Evolutionary conservation across 106 monocot genomes (phyloP), one percentile per base, ranked within the genome.

Genomic region (Platanthera guangdongensis): DNA sequence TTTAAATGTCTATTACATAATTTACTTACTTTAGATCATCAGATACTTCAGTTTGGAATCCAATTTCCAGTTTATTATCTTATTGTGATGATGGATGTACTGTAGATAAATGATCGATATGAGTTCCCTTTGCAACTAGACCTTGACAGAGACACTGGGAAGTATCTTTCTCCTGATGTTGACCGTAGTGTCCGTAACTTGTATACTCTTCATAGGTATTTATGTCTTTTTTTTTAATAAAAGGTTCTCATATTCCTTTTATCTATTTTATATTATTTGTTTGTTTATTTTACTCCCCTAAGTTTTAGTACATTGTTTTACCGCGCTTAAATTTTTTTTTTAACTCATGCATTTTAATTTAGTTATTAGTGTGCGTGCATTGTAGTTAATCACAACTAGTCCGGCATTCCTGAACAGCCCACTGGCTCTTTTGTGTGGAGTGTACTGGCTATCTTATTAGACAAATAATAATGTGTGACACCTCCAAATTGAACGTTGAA

Each of bases 21-120:
- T 2, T 39, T 55, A 54, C 39, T 47, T 76, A 15, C 9, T 69
- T 47, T 9, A 8, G 72, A 19, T 51, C 11, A 22, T 51, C 51
- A 50, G 50, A 51, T 51, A 3, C 46, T 50, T 50, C 46, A 50
- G 47, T 0, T 72, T 72, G 47, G 10, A 72, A 51, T 51, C 46
- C n/a, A 7, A 71, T 50, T 8, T 72, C 16, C 16, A 22, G 4
- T 25, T 47, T 18, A 4, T 12, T 50, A 39, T 39, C 21, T 51
- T 72, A 25, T 50, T 72, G 9, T 72, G 7, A 51, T 51, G 50
- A 72, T 39, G 21, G 45, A 39, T 59, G 54, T 65, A 72, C 68
- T 82, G 82, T 85, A 94, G 94, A 94, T 94, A 81, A 94, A 94
- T 87, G 94, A 94, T 57, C 94, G 90, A 0, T 94, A 94, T 71